phyloP scores from a whole-genome alignment of 2,329 filamentous ascomycete species.

The Aschersonia sp. region DNA sequence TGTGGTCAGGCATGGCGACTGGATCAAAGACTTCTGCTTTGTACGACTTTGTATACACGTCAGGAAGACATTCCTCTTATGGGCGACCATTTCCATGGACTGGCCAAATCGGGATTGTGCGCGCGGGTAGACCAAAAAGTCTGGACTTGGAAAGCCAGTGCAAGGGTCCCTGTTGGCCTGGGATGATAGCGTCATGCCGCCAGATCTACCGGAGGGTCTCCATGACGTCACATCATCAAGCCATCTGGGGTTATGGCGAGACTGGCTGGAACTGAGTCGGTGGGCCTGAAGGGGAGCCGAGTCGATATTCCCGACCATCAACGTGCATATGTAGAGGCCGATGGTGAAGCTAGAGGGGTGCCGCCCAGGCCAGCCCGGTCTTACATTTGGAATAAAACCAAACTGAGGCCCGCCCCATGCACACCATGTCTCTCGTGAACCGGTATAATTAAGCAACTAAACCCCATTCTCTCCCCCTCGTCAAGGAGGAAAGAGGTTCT shows the following conservation, averaged over 20 bases:
- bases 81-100: too few species aligned
- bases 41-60: too few species aligned
- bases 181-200: slow-evolving; percentile 6
- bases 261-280: neutral
- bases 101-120: too few species aligned
- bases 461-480: neutral
- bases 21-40: too few species aligned
- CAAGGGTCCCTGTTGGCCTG: neutral
- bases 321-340: too few species aligned
- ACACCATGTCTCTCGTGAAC: neutral
- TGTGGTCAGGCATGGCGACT: too few species aligned
- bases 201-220: slow-evolving; percentile 5
- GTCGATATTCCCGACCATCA: neutral
- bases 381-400: neutral
- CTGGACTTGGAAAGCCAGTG: neutral
- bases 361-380: too few species aligned
- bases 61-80: too few species aligned
- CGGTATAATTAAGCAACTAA: neutral
- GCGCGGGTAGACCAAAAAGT: neutral
- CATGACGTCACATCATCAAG: slow-evolving; percentile 10
- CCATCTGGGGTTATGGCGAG: neutral
- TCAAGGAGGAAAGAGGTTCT: neutral
- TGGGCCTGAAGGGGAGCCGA: neutral
- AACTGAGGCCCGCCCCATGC: neutral
- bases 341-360: too few species aligned